These are phyloP conservation scores for Talaromyces sp. DNA, from an alignment of 2,329 filamentous ascomycete genomes.

Conservation along the genomic window DNA sequence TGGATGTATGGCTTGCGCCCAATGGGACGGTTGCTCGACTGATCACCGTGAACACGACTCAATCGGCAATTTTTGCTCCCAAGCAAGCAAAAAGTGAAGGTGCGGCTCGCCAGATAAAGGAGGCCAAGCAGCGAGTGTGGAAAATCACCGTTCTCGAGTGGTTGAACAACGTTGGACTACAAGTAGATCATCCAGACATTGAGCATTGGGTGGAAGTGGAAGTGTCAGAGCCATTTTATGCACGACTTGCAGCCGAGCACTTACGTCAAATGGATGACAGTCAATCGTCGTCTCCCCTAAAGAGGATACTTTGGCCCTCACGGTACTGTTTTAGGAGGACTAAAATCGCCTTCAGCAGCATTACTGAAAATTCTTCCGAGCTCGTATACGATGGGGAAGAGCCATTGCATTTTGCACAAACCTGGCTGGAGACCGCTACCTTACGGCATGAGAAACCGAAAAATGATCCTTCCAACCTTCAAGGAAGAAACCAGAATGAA, in stretches of 20 bases:
- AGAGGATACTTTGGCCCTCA: slow-evolving; percentile 45
- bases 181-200: slow-evolving; percentile 28
- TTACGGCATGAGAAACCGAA: slow-evolving; percentile 21
- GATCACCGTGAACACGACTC: slow-evolving; percentile 26
- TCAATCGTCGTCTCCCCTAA: slow-evolving; percentile 32
- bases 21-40: slow-evolving; percentile 38
- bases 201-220: slow-evolving; percentile 42
- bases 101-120: slow-evolving; percentile 8
- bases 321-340: slow-evolving; percentile 41
- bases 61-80: slow-evolving; percentile 24
- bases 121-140: slow-evolving; percentile 31
- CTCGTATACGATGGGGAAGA: slow-evolving; percentile 27
- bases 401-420: slow-evolving; percentile 43
- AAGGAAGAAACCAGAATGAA: slow-evolving; percentile 27
- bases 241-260: slow-evolving; percentile 34
- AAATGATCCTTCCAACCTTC: slow-evolving; percentile 17
- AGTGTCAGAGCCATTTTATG: slow-evolving; percentile 39
- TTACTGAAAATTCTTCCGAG: slow-evolving; percentile 22
- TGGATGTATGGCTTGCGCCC: slow-evolving; percentile 41
- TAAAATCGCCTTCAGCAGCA: slow-evolving; percentile 19
- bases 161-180: slow-evolving; percentile 37
- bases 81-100: slow-evolving; percentile 20
- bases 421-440: slow-evolving; percentile 35
- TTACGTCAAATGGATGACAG: slow-evolving; percentile 28
- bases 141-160: slow-evolving; percentile 36